Percentiles rank a stretch among this genome's conserved stretches.
These are phyloP conservation scores for Aspergillus felis DNA, from an alignment of 2,329 filamentous ascomycete species.

Conservation along the genomic window DNA sequence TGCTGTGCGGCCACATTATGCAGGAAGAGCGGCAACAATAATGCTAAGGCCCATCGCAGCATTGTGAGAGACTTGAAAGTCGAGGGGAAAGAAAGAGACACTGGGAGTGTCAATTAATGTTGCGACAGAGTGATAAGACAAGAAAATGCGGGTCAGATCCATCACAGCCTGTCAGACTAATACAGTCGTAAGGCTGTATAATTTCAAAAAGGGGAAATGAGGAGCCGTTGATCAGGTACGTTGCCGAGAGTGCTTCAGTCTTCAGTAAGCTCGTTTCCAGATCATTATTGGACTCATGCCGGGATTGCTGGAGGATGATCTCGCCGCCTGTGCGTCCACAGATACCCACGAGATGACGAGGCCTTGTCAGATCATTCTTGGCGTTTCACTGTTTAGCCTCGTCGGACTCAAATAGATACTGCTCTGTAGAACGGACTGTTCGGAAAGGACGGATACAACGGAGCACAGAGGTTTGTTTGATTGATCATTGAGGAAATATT, in stretches of 20 bases:
- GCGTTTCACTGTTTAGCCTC: neutral
- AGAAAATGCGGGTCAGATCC: neutral
- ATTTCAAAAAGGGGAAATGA: neutral
- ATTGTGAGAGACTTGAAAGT: neutral
- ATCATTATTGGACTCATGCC: neutral
- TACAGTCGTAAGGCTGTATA: neutral
- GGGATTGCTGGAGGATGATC: neutral
- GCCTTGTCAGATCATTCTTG: neutral
- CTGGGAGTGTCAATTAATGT: neutral
- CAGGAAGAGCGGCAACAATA: constrained; percentile 3
- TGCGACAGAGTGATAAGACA: neutral
- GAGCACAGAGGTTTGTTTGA: neutral
- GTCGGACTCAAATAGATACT: too few relatives aligned
- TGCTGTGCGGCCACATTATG: constrained; percentile 4
- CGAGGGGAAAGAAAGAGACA: neutral
- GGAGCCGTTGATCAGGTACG: neutral
- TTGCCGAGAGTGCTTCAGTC: neutral
- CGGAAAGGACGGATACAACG: neutral
- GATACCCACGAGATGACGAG: neutral
- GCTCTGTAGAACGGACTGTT: too few relatives aligned
- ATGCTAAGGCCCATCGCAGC: neutral
- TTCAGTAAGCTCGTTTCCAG: neutral
- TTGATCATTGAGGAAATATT: neutral
- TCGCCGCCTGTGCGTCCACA: neutral
- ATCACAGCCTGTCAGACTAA: neutral